These are phyloP conservation scores for Wickerhamomyces hampshirensis DNA, from an alignment of 805 yeast species.

Conservation along the genomic window DNA sequence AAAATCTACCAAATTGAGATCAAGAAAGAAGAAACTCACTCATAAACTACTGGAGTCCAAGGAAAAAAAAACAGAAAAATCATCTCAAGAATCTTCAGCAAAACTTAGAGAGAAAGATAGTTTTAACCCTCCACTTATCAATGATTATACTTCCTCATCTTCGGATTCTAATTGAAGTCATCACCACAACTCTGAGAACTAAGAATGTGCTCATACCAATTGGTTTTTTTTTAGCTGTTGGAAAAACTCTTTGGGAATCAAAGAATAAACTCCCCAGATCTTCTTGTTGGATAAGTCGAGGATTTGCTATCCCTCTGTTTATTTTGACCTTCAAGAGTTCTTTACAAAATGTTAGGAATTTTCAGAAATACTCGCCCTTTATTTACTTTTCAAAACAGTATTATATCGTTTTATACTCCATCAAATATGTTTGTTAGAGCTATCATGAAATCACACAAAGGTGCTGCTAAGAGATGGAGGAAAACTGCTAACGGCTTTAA, in stretches of 20 bases:
- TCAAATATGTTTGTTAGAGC: conserved; percentile 26
- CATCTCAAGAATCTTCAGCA: too few species aligned
- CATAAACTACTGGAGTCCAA: neutral
- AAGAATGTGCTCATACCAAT: too few species aligned
- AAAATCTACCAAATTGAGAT: too few species aligned
- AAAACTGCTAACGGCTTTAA: conserved; percentile 64
- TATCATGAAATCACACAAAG: conserved; percentile 72
- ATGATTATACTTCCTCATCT: neutral
- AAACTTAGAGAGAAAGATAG: neutral
- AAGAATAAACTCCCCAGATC: too few species aligned
- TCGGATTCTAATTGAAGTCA: neutral
- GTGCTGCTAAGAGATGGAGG: conserved; percentile 84
- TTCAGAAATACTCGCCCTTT: conserved; percentile 5
- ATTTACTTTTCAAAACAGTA: neutral
- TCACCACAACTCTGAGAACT: too few species aligned
- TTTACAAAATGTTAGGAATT: too few species aligned
- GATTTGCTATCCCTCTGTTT: too few species aligned
- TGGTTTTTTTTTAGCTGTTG: too few species aligned
- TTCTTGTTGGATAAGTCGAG: too few species aligned
- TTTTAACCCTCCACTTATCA: neutral
- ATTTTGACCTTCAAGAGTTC: too few species aligned
- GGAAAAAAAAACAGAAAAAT: neutral
- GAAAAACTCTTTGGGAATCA: too few species aligned
- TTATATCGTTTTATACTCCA: neutral
- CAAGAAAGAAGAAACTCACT: neutral